phyloP scores from a whole-genome alignment of 31 red algal genomes.

The Porphyra umbilicalis region DNA sequence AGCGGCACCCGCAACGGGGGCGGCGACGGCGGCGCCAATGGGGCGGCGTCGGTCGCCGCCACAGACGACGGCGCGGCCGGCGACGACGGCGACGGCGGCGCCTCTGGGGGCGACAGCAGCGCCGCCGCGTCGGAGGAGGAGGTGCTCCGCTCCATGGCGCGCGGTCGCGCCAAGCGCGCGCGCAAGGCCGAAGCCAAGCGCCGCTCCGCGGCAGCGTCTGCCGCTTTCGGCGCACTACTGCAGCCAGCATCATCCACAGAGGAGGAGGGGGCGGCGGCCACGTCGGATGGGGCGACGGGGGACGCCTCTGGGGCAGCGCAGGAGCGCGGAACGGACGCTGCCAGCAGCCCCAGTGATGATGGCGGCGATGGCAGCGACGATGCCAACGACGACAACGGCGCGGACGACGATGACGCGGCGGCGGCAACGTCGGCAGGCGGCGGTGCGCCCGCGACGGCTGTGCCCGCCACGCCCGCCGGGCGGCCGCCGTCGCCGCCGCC shows the following conservation, averaged over 20 bases:
- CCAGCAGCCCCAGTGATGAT: background rate
- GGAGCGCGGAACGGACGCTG: no score
- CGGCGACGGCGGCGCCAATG: background rate
- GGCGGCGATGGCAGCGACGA: background rate
- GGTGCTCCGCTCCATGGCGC: background rate
- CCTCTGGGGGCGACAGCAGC: background rate
- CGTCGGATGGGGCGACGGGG: no score
- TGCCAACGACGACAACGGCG: background rate
- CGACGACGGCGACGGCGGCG: background rate
- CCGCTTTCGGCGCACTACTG: background rate
- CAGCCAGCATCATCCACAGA: no score
- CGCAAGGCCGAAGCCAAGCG: background rate
- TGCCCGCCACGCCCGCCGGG: background rate
- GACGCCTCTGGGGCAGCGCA: no score
- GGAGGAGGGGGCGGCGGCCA: no score
- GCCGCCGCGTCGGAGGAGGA: background rate
- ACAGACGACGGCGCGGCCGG: background rate
- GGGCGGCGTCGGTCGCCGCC: background rate
- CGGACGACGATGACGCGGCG: background rate
- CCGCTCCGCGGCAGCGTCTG: background rate
- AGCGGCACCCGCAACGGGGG: background rate
- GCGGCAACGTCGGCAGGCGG: background rate
- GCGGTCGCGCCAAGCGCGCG: background rate
- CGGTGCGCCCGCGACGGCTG: background rate
- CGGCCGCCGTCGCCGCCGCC: background rate